Evolutionary conservation across 1,139 yeast species (phyloP).

Genomic region (Scheffersomyces segobiensis): DNA sequence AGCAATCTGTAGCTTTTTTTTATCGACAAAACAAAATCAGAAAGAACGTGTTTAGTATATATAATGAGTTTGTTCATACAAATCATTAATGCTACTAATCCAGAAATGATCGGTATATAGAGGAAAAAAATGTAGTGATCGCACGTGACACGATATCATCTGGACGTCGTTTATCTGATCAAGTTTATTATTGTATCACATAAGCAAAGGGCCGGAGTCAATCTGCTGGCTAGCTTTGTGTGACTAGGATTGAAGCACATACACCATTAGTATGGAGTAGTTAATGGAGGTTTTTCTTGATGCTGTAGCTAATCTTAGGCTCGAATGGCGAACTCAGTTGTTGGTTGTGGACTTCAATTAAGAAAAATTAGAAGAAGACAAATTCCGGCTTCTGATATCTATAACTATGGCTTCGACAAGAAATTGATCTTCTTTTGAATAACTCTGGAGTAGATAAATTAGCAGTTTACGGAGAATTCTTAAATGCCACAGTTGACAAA

Average conservation of each 20-base stretch:
- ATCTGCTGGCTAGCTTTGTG: neutral
- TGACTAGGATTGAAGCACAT: neutral
- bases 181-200: neutral
- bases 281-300: neutral
- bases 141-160: neutral
- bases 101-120: neutral
- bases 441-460: neutral
- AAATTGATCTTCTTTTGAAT: neutral
- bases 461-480: neutral
- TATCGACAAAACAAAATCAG: neutral
- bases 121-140: neutral
- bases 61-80: neutral
- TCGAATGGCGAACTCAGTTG: neutral
- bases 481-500: neutral
- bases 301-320: neutral
- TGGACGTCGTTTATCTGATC: neutral
- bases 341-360: neutral
- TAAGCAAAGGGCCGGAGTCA: neutral
- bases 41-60: neutral
- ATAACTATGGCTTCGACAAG: neutral
- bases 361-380: neutral
- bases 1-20: neutral
- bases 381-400: neutral
- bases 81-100: neutral
- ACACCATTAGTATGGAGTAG: neutral